phyloP scores from a whole-genome alignment of 1,139 yeast species.

The Barnettozyma hawaiiensis region DNA sequence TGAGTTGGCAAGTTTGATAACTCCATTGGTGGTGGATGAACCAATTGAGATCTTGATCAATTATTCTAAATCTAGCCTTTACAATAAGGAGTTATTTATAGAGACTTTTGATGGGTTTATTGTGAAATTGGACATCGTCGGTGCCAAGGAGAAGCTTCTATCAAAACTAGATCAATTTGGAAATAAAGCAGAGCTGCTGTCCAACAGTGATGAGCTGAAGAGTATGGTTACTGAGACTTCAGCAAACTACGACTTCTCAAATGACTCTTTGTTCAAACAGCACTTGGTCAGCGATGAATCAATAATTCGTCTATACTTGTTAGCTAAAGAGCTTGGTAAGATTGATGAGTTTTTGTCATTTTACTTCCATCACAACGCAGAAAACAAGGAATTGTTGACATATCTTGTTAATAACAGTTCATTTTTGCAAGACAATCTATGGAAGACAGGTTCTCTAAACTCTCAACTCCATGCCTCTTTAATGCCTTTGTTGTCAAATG shows the following conservation, averaged over 20 bases:
- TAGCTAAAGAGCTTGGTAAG: conserved; percentile 20
- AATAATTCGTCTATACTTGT: conserved; percentile 28
- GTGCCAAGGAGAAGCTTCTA: conserved; percentile 18
- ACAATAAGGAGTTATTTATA: conserved; percentile 21
- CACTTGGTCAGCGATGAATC: conserved; percentile 32
- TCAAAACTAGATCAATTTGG: conserved; percentile 22
- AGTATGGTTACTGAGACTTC: conserved; percentile 29
- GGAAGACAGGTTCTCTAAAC: conserved; percentile 15
- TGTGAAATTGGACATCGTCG: conserved; percentile 20
- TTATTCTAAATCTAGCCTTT: conserved; percentile 27
- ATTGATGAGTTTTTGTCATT: conserved; percentile 25
- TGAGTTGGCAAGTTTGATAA: conserved; percentile 30
- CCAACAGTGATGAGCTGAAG: conserved; percentile 28
- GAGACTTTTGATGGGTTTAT: conserved; percentile 28
- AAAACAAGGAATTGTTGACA: conserved; percentile 14
- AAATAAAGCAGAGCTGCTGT: conserved; percentile 14
- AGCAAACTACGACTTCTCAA: conserved; percentile 24
- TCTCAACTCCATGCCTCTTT: conserved; percentile 13
- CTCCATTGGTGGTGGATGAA: conserved; percentile 24
- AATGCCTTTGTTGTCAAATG: conserved; percentile 13
- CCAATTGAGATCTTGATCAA: conserved; percentile 27
- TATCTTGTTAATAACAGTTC: conserved; percentile 22
- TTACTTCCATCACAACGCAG: conserved; percentile 26
- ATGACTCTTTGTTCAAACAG: conserved; percentile 25
- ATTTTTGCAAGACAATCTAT: conserved; percentile 22